These are phyloP conservation scores for Oemleria cerasiformis DNA, from an alignment of 306 rosid genomes.

Conservation along the genomic window DNA sequence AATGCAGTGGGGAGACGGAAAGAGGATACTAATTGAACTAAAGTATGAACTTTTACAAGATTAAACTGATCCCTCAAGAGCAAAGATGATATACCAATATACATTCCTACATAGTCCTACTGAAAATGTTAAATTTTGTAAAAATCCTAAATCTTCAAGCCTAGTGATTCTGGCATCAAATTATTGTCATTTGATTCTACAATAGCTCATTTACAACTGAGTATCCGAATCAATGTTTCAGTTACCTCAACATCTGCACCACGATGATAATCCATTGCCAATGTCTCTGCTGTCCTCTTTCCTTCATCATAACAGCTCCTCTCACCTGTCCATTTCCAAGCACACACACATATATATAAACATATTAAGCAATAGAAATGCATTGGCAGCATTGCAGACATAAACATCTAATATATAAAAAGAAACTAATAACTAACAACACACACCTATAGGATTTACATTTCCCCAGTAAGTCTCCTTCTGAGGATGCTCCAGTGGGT, in stretches of 20 bases:
- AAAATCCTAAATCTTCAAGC: neutral
- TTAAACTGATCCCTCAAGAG: neutral
- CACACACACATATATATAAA: neutral
- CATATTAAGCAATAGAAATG: neutral
- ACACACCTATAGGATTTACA: conserved; percentile 94
- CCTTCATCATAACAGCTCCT: conserved; percentile 99
- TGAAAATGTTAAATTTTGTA: neutral
- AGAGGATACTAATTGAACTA: neutral
- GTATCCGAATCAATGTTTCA: neutral
- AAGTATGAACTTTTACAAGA: neutral
- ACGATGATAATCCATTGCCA: conserved; percentile 95
- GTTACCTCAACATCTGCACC: conserved; percentile 95
- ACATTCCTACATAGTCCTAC: neutral
- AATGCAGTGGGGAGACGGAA: neutral
- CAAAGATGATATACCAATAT: neutral
- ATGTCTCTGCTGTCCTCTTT: conserved; percentile 91
- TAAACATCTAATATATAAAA: neutral
- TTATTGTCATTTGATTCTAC: neutral
- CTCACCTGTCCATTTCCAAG: conserved; percentile 55
- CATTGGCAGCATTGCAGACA: neutral
- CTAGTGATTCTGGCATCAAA: neutral
- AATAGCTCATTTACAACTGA: conserved; percentile 10
- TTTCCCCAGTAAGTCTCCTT: conserved; percentile 98
- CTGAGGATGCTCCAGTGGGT: conserved; percentile 97
- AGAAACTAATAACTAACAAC: conserved; percentile 13